These are phyloP conservation scores for Phlebiopsis gigantea DNA, from an alignment of 768 basidiomycete species.

Conservation along the genomic window DNA sequence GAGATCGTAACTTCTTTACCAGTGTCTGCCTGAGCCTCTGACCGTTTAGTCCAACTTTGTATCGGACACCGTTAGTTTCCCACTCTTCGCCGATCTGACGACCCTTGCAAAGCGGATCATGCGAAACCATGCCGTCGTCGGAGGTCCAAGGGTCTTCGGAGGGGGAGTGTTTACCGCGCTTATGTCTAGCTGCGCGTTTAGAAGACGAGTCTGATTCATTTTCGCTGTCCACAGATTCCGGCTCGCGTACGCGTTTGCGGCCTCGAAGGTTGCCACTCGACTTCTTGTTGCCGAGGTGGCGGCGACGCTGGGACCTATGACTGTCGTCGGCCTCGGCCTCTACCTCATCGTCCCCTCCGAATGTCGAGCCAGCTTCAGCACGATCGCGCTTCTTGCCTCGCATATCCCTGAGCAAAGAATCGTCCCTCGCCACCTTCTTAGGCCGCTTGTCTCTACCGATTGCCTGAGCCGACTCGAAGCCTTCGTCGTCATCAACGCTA, in stretches of 20 bases:
- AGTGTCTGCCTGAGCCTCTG: conserved; percentile 64
- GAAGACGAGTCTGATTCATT: conserved; percentile 36
- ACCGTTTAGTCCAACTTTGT: conserved; percentile 68
- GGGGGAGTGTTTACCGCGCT: conserved; percentile 40
- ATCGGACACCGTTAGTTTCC: conserved; percentile 61
- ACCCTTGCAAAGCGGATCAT: conserved; percentile 46
- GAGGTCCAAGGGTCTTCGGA: conserved; percentile 42
- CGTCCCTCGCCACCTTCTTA: conserved; percentile 5
- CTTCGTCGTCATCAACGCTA: conserved; percentile 40
- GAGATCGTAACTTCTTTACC: conserved; percentile 65
- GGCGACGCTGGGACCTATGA: conserved; percentile 39
- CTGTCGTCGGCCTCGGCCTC: conserved; percentile 36
- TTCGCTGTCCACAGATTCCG: conserved; percentile 30
- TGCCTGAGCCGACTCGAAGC: conserved; percentile 31
- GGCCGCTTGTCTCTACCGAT: conserved; percentile 45
- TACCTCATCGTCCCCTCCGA: conserved; percentile 54
- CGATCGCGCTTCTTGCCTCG: conserved; percentile 75
- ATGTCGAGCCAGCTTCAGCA: conserved; percentile 64
- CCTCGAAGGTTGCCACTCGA: conserved; percentile 45
- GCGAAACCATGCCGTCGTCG: conserved; percentile 43
- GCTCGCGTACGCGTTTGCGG: conserved; percentile 63
- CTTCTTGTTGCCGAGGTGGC: conserved; percentile 51
- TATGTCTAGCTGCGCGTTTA: conserved; percentile 37
- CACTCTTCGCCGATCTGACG: conserved; percentile 71
- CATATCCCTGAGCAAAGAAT: background rate